Conservation (phyloP, 2,329 filamentous ascomycete genomes). For the Dissoconium aciculare region DNA sequence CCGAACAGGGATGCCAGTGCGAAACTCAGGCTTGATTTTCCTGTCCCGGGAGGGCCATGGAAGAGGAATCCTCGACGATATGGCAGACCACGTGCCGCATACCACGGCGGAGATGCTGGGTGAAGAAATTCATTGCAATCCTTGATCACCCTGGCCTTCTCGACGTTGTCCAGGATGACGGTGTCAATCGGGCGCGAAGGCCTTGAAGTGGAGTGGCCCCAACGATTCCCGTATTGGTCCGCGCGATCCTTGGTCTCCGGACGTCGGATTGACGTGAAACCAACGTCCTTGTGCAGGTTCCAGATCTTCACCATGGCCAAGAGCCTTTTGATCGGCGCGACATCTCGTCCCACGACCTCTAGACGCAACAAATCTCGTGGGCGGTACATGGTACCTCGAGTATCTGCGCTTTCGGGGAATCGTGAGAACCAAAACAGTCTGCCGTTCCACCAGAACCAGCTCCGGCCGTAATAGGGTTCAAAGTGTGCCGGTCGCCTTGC, state of each 20-base stretch:
- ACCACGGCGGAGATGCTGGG: slow-evolving; percentile 61
- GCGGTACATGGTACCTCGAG: slow-evolving; percentile 12
- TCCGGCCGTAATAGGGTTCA: slow-evolving; percentile 34
- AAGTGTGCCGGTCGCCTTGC: slow-evolving; percentile 34
- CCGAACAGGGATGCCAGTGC: slow-evolving; percentile 35
- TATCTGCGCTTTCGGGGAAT: slow-evolving; percentile 17
- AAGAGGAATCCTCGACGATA: slow-evolving; percentile 75
- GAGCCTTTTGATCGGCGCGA: slow-evolving; percentile 34
- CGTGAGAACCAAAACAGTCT: slow-evolving; percentile 30
- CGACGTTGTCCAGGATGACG: slow-evolving; percentile 53
- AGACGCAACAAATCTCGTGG: slow-evolving; percentile 31
- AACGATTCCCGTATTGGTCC: slow-evolving; percentile 23
- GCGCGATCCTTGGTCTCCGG: slow-evolving; percentile 29
- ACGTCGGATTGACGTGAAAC: slow-evolving; percentile 33
- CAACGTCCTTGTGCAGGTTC: slow-evolving; percentile 28
- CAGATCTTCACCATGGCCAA: slow-evolving; percentile 32
- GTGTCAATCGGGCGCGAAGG: slow-evolving; percentile 59
- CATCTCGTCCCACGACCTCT: slow-evolving; percentile 34
- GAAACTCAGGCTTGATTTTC: slow-evolving; percentile 25
- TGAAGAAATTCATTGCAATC: slow-evolving; percentile 71
- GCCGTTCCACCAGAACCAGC: slow-evolving; percentile 31
- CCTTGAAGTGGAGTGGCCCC: slow-evolving; percentile 34
- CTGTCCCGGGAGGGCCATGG: slow-evolving; percentile 45
- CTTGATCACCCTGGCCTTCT: slow-evolving; percentile 50
- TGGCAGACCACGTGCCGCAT: slow-evolving; percentile 67